These are phyloP conservation scores for Didymosphaeria variabile DNA, from an alignment of 2,329 filamentous ascomycete genomes.

Conservation along the genomic window DNA sequence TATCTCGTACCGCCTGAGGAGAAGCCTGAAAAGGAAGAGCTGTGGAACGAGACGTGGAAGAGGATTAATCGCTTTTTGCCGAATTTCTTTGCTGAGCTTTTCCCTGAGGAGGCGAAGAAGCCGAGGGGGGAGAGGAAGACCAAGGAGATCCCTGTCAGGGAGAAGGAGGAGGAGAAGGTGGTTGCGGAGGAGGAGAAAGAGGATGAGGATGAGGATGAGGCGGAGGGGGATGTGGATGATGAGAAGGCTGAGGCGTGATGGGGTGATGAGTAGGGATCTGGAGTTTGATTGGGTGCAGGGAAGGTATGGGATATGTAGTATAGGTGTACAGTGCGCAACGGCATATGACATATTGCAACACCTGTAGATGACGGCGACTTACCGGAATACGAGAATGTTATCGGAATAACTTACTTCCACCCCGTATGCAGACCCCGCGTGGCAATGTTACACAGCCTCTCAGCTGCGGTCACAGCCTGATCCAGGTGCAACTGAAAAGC, in stretches of 20 bases:
- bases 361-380: background rate
- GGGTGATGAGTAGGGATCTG: background rate
- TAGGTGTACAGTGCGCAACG: conserved; percentile 7
- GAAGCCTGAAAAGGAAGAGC: conserved; percentile 58
- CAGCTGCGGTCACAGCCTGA: no score
- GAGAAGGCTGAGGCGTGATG: conserved; percentile 17
- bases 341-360: background rate
- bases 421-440: no score
- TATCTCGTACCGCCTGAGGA: conserved; percentile 77
- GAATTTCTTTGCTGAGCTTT: conserved; percentile 66
- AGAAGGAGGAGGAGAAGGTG: conserved; percentile 24
- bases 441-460: no score
- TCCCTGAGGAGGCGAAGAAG: conserved; percentile 58
- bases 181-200: conserved; percentile 19
- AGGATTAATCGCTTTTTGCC: conserved; percentile 69
- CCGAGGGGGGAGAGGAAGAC: conserved; percentile 28
- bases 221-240: background rate
- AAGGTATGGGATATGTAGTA: conserved; percentile 5
- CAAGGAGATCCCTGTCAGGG: conserved; percentile 28
- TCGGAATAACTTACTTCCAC: no score
- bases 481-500: no score
- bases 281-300: background rate
- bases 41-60: conserved; percentile 70
- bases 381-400: no score
- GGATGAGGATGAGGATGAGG: conserved; percentile 2